Percentiles rank a stretch among this genome's conserved stretches.
Conservation (phyloP, 2,329 filamentous ascomycete species). For the Neofusicoccum umdonicola region DNA sequence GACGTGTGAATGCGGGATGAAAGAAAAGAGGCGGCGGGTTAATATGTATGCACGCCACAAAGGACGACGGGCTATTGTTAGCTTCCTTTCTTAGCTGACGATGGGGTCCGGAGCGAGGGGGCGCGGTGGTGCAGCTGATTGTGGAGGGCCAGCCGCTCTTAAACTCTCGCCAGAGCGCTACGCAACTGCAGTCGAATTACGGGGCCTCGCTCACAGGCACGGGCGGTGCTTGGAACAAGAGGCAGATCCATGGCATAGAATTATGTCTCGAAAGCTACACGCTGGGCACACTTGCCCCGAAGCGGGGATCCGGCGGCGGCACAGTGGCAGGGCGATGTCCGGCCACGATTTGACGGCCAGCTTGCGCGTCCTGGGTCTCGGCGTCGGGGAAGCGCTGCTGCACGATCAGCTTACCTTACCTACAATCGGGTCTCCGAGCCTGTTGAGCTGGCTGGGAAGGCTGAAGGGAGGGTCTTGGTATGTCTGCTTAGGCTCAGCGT, state of each 20-base stretch:
- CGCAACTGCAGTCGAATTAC: background rate
- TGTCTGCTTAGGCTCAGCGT: constrained; percentile 9
- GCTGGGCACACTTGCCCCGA: constrained; percentile 7
- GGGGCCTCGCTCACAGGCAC: background rate
- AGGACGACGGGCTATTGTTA: constrained; percentile 8
- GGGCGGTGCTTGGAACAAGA: background rate
- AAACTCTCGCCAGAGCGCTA: background rate
- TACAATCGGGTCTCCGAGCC: constrained; percentile 15
- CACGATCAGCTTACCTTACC: constrained; percentile 17
- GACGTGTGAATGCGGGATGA: background rate
- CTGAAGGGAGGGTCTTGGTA: constrained; percentile 4
- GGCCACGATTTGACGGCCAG: background rate
- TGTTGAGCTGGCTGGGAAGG: background rate
- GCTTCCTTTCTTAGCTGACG: constrained; percentile 5
- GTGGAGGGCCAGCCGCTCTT: constrained; percentile 4
- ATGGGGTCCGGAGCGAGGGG: background rate
- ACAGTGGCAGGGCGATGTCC: background rate
- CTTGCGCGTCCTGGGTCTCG: constrained; percentile 15
- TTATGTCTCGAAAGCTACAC: background rate
- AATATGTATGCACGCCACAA: constrained; percentile 14
- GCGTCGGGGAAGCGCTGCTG: constrained; percentile 3
- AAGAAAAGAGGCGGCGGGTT: background rate
- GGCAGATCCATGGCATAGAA: constrained; percentile 11
- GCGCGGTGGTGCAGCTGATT: background rate
- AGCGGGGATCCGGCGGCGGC: constrained; percentile 13